A percentile compares a stretch with the other conserved stretches of the same genome.
Evolutionary conservation across 305 asterid species (phyloP).

Genomic region (Salvia sclarea): DNA sequence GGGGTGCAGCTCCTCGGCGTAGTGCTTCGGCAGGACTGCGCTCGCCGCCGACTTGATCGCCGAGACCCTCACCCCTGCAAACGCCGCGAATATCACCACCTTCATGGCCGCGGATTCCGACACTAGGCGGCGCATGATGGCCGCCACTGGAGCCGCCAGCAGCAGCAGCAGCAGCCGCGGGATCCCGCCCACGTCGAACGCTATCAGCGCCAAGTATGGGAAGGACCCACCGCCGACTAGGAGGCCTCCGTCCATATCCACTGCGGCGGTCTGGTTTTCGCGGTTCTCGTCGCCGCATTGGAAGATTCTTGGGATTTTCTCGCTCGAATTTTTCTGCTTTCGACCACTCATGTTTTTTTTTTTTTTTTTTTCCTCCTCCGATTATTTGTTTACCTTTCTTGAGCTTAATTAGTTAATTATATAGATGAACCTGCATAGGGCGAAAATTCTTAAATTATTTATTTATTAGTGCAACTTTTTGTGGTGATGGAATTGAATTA

Average conservation of each 20-base stretch:
- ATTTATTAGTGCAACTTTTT: too few relatives aligned
- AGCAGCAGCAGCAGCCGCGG: slow-evolving; percentile 33
- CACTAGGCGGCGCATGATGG: slow-evolving; percentile 18
- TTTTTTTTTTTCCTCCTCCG: too few relatives aligned
- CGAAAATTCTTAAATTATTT: too few relatives aligned
- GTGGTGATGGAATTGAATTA: too few relatives aligned
- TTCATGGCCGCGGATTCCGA: slow-evolving; percentile 36
- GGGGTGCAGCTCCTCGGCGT: slow-evolving; percentile 41
- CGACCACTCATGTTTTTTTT: too few relatives aligned
- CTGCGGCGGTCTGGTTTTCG: slow-evolving; percentile 22
- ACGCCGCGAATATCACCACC: slow-evolving; percentile 32
- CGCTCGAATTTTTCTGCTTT: too few relatives aligned
- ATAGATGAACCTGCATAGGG: too few relatives aligned
- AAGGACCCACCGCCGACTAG: slow-evolving; percentile 29
- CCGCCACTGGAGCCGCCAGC: slow-evolving; percentile 33
- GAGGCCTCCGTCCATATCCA: slow-evolving; percentile 37
- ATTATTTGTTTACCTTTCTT: too few relatives aligned
- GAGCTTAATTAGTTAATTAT: too few relatives aligned
- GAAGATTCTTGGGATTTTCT: slow-evolving; percentile 29
- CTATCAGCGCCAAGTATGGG: slow-evolving; percentile 37
- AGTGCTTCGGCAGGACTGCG: slow-evolving; percentile 38
- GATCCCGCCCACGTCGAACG: slow-evolving; percentile 44
- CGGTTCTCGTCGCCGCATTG: slow-evolving; percentile 32
- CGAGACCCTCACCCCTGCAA: slow-evolving; percentile 33
- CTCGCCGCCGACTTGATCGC: slow-evolving; percentile 33